A percentile compares a stretch with the other conserved stretches of the same genome.
Evolutionary conservation across 169 alveolate genomes (phyloP).

Genomic region (Plasmodium cynomolgi): DNA sequence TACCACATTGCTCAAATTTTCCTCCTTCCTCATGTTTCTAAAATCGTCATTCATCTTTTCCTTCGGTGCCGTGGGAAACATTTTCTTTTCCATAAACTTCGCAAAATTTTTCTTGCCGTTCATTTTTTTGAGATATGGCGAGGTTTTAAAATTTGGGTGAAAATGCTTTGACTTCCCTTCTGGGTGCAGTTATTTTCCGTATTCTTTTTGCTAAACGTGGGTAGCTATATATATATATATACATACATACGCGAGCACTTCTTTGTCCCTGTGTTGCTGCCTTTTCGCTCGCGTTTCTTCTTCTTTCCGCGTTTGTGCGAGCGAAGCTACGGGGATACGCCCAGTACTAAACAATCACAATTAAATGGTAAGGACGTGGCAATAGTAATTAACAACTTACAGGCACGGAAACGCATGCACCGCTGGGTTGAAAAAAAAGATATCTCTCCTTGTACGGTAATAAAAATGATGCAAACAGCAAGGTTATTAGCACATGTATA

Average conservation of each 20-base stretch:
- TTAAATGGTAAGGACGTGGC: background rate
- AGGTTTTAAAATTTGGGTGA: background rate
- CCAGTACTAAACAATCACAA: background rate
- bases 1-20: constrained; percentile 41
- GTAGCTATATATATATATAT: background rate
- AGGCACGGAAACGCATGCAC: background rate
- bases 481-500: background rate
- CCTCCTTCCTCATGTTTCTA: constrained; percentile 20
- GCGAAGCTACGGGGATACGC: background rate
- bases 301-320: background rate
- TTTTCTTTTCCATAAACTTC: constrained; percentile 10
- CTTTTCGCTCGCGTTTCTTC: background rate
- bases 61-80: background rate
- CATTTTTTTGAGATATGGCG: background rate
- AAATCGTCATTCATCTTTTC: constrained; percentile 38
- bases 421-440: background rate
- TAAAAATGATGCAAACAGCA: background rate
- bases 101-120: constrained; percentile 1
- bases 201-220: background rate
- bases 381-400: background rate
- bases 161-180: background rate
- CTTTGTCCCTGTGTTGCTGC: background rate
- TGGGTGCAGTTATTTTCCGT: background rate
- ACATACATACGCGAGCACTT: background rate
- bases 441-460: background rate